Percentiles rank a stretch among this genome's conserved stretches.
phyloP scores from a whole-genome alignment of 768 basidiomycete genomes.

The Clathrus columnatus region DNA sequence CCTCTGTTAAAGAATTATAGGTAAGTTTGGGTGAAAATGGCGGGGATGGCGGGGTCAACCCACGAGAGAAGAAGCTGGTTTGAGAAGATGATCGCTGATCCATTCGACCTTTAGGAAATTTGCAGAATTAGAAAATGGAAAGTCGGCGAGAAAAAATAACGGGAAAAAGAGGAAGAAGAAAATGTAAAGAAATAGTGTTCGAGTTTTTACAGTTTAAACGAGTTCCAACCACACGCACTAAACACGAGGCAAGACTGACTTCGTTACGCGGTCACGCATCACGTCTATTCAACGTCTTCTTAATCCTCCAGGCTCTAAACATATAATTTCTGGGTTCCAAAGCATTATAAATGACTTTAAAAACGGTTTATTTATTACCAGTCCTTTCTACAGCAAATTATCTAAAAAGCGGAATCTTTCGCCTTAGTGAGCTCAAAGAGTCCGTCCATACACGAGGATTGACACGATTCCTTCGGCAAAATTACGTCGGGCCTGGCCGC shows the following conservation, averaged over 20 bases:
- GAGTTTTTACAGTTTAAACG: background rate
- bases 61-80: slow-evolving; percentile 5
- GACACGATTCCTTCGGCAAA: too few relatives aligned
- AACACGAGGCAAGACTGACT: slow-evolving; percentile 9
- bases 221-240: slow-evolving; percentile 3
- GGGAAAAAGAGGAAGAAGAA: background rate
- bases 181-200: background rate
- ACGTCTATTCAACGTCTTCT: too few relatives aligned
- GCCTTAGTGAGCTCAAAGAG: too few relatives aligned
- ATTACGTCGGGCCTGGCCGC: too few relatives aligned
- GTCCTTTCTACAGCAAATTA: too few relatives aligned
- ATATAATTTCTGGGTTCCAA: background rate
- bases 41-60: background rate
- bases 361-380: too few relatives aligned
- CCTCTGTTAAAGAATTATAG: background rate
- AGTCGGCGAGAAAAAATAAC: background rate
- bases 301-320: too few relatives aligned
- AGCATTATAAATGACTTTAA: background rate
- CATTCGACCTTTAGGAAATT: slow-evolving; percentile 7
- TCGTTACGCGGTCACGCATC: slow-evolving; percentile 1
- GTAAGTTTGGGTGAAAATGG: background rate
- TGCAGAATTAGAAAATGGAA: background rate
- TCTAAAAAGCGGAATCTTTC: too few relatives aligned
- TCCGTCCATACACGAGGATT: too few relatives aligned
- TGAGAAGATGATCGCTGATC: slow-evolving; percentile 6